Conservation (phyloP, 2,329 filamentous ascomycete species). For the Ceratocystis papillata region DNA sequence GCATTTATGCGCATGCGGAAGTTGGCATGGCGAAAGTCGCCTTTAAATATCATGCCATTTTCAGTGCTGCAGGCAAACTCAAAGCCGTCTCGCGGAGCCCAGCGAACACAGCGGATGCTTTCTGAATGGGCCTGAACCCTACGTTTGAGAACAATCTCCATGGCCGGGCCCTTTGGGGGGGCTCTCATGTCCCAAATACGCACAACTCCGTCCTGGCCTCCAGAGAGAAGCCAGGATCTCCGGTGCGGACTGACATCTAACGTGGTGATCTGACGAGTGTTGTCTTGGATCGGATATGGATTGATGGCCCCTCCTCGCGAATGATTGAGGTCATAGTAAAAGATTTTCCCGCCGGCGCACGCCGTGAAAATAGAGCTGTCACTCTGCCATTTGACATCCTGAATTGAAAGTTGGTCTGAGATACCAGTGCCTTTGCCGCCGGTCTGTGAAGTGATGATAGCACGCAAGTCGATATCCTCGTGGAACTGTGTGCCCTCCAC, state of each 20-base stretch:
- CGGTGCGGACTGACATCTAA: constrained; percentile 52
- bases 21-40: constrained; percentile 48
- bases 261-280: constrained; percentile 52
- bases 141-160: constrained; percentile 41
- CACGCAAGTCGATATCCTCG: constrained; percentile 49
- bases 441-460: constrained; percentile 43
- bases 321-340: constrained; percentile 50
- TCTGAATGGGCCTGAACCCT: constrained; percentile 44
- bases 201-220: constrained; percentile 53
- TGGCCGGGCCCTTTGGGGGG: constrained; percentile 38
- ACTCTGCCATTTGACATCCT: constrained; percentile 50
- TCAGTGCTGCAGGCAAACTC: constrained; percentile 56
- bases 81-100: constrained; percentile 52
- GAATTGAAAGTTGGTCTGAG: constrained; percentile 51
- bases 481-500: constrained; percentile 44
- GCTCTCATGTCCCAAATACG: constrained; percentile 49
- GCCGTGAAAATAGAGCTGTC: constrained; percentile 50
- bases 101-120: constrained; percentile 51
- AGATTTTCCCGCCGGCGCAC: constrained; percentile 53
- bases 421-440: constrained; percentile 32
- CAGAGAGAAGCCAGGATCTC: constrained; percentile 48
- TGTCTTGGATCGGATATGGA: constrained; percentile 48
- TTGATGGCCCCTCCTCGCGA: constrained; percentile 37
- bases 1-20: constrained; percentile 50
- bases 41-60: constrained; percentile 50